Conservation (phyloP, 306 rosid genomes). For the Elaeagnus macrophylla region DNA sequence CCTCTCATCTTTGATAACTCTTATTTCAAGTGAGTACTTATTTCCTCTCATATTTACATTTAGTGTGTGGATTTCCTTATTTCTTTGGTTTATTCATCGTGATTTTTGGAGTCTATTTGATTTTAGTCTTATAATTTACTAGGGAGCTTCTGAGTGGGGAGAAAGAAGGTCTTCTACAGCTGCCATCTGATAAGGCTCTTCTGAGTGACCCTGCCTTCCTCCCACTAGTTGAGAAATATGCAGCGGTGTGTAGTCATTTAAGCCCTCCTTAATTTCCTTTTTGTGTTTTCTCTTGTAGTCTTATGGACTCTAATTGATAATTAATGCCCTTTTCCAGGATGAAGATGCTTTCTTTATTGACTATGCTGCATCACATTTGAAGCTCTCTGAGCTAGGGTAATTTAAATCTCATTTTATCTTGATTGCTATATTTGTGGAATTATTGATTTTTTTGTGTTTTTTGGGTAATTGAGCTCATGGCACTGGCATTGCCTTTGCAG, state of each 20-base stretch:
- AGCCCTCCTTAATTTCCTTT: neutral
- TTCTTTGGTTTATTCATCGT: neutral
- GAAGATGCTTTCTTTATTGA: conserved; percentile 85
- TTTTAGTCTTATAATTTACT: neutral
- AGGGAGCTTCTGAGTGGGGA: conserved; percentile 78
- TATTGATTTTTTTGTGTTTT: too few relatives aligned
- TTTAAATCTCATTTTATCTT: neutral
- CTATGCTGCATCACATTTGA: conserved; percentile 57
- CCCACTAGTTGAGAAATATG: conserved; percentile 91
- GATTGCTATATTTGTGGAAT: neutral
- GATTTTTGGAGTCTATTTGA: neutral
- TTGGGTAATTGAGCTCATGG: neutral
- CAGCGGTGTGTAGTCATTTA: conserved; percentile 41
- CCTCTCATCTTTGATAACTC: conserved; percentile 88
- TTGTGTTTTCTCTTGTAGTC: neutral
- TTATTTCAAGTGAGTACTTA: conserved; percentile 55
- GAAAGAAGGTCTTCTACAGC: conserved; percentile 77
- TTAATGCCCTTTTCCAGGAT: conserved; percentile 35
- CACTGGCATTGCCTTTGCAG: conserved; percentile 17
- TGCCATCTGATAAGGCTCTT: conserved; percentile 80
- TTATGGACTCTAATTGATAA: neutral
- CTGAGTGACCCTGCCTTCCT: conserved; percentile 78
- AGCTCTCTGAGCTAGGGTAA: conserved; percentile 95
- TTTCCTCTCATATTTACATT: too few relatives aligned
- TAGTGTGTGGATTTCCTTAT: neutral